These are phyloP conservation scores for Microdochium bolleyi DNA, from an alignment of 2,329 filamentous ascomycete species.

Conservation along the genomic window DNA sequence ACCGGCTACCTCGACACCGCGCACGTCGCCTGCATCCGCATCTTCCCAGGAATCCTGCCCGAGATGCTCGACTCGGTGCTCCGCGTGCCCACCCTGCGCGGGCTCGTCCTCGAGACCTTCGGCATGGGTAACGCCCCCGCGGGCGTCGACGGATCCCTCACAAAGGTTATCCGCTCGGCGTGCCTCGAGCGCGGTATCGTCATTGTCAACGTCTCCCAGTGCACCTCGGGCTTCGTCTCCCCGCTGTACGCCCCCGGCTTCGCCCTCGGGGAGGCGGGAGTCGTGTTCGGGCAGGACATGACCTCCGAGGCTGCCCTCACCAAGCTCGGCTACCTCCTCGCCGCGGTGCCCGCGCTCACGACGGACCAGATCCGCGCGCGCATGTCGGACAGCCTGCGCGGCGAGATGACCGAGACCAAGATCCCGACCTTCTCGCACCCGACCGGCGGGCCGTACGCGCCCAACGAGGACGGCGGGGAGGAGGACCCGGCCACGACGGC, in stretches of 20 bases:
- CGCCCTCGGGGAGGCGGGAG: slow-evolving; percentile 71
- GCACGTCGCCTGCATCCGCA: slow-evolving; percentile 82
- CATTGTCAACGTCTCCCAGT: slow-evolving; percentile 89
- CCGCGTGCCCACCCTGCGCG: slow-evolving; percentile 65
- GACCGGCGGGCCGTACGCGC: slow-evolving; percentile 39
- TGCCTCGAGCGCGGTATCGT: slow-evolving; percentile 68
- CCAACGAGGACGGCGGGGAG: slow-evolving; percentile 32
- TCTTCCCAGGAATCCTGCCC: slow-evolving; percentile 90
- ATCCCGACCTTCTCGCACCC: slow-evolving; percentile 72
- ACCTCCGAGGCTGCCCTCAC: slow-evolving; percentile 87
- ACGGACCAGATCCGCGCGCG: slow-evolving; percentile 57
- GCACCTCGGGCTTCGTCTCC: slow-evolving; percentile 68
- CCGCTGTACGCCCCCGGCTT: slow-evolving; percentile 73
- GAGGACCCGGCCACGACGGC: slow-evolving; percentile 47
- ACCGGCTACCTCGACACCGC: slow-evolving; percentile 72
- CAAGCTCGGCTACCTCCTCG: slow-evolving; percentile 81
- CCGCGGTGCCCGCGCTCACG: slow-evolving; percentile 53
- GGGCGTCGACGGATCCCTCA: slow-evolving; percentile 71
- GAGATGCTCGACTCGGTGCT: slow-evolving; percentile 86
- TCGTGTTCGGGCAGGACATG: slow-evolving; percentile 83
- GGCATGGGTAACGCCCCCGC: slow-evolving; percentile 88
- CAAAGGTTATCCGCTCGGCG: slow-evolving; percentile 67
- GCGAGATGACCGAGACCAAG: slow-evolving; percentile 75
- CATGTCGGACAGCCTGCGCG: slow-evolving; percentile 71
- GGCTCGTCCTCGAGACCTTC: slow-evolving; percentile 84